Conservation (phyloP, 2,329 filamentous ascomycete species). For the Aspergillus brasiliensis region DNA sequence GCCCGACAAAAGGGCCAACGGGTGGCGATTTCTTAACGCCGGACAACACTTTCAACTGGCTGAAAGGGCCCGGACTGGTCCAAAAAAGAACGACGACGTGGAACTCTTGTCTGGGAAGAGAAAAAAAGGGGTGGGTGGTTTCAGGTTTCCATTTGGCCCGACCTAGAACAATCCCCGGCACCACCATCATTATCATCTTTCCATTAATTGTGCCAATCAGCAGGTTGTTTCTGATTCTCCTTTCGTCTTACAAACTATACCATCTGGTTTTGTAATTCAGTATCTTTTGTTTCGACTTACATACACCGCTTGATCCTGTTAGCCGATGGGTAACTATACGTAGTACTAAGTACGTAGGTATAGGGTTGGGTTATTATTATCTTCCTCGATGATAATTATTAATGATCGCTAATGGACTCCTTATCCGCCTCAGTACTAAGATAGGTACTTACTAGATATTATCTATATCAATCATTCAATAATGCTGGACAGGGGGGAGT, state of each 20-base stretch:
- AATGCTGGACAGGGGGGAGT: neutral
- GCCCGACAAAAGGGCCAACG: neutral
- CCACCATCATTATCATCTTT: neutral
- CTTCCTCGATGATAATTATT: neutral
- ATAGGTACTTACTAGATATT: too few relatives aligned
- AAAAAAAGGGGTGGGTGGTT: conserved; percentile 4
- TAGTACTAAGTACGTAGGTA: too few relatives aligned
- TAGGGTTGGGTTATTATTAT: too few relatives aligned
- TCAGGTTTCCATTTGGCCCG: conserved; percentile 9
- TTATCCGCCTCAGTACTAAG: neutral
- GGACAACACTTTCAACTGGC: neutral
- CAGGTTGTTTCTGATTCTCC: neutral
- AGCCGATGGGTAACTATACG: neutral
- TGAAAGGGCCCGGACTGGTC: conserved; percentile 5
- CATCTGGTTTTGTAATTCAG: neutral
- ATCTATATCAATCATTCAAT: neutral
- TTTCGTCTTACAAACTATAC: conserved; percentile 1
- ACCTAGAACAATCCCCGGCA: neutral
- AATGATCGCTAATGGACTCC: neutral
- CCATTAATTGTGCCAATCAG: neutral
- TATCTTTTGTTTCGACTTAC: neutral
- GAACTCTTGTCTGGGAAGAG: neutral
- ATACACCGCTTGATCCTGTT: neutral
- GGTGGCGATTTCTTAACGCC: conserved; percentile 8
- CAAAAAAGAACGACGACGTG: neutral